Evolutionary conservation across 2,329 filamentous ascomycete species (phyloP).

Genomic region (Periconia digitata): DNA sequence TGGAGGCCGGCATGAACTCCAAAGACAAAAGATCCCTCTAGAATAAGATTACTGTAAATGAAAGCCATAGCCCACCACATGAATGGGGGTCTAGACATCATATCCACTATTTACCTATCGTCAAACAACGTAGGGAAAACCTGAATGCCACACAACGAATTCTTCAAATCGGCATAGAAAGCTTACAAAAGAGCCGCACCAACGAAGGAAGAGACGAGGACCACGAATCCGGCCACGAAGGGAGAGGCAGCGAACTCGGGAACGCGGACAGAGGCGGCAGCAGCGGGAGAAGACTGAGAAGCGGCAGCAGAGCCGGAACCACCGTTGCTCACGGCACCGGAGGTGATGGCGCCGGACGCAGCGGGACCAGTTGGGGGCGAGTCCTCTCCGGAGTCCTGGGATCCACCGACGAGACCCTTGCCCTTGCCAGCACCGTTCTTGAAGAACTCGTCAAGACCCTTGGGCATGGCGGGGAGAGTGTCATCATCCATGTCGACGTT

Average conservation of each 20-base stretch:
- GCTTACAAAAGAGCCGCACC: constrained; percentile 50
- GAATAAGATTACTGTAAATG: constrained; percentile 13
- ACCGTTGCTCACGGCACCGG: constrained; percentile 32
- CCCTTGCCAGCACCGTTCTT: constrained; percentile 60
- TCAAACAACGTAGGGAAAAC: no score
- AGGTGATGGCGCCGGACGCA: constrained; percentile 52
- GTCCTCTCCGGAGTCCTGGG: constrained; percentile 56
- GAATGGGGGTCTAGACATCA: constrained; percentile 5
- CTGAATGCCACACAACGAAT: no score
- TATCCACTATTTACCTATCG: constrained; percentile 10
- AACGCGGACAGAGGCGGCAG: constrained; percentile 47
- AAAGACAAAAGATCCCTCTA: constrained; percentile 9
- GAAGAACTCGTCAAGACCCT: constrained; percentile 58
- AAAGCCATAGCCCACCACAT: constrained; percentile 9
- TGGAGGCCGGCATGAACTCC: constrained; percentile 8
- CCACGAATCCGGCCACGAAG: constrained; percentile 53
- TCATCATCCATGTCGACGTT: constrained; percentile 50
- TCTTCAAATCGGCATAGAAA: no score
- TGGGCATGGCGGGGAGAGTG: constrained; percentile 61
- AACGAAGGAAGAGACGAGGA: constrained; percentile 56
- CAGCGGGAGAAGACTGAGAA: constrained; percentile 30
- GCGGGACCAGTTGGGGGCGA: constrained; percentile 49
- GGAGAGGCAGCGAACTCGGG: constrained; percentile 54
- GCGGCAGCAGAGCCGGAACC: constrained; percentile 2
- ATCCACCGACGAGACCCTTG: constrained; percentile 60